These are phyloP conservation scores for Sclerotinia nivalis DNA, from an alignment of 2,329 filamentous ascomycete genomes.

Conservation along the genomic window DNA sequence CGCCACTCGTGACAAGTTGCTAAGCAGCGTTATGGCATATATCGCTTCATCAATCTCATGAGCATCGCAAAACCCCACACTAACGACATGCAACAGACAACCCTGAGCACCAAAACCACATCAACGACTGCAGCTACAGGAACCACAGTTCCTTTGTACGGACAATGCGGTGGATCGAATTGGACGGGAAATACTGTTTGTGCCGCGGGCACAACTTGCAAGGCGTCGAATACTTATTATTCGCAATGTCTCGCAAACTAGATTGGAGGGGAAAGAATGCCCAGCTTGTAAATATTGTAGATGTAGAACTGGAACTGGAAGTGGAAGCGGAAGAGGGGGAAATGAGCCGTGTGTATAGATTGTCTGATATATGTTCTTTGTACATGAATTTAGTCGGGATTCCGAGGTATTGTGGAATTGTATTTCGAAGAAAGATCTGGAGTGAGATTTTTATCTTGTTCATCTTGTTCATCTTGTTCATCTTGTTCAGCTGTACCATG, in stretches of 20 bases:
- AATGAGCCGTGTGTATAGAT: background rate
- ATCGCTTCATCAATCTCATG: no score
- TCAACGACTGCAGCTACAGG: conserved; percentile 3
- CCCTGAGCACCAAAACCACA: background rate
- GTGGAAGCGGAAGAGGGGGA: background rate
- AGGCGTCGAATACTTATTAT: conserved; percentile 7
- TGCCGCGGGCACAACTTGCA: conserved; percentile 8
- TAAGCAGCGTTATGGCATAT: background rate
- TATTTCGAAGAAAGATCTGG: background rate
- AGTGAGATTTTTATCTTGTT: background rate
- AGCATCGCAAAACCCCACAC: background rate
- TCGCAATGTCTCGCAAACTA: conserved; percentile 22
- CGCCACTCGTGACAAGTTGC: background rate
- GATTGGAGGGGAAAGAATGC: background rate
- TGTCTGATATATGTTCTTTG: background rate
- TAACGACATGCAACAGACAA: background rate
- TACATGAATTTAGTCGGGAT: background rate
- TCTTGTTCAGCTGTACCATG: background rate
- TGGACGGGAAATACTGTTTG: conserved; percentile 7
- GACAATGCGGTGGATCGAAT: conserved; percentile 17
- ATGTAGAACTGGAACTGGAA: background rate
- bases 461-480: background rate
- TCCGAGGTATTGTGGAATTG: background rate
- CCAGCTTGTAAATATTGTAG: background rate
- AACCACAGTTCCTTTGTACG: background rate